Base-by-base conservation (phyloP, 768 basidiomycete species). In the Tylopilus sp. region DNA sequence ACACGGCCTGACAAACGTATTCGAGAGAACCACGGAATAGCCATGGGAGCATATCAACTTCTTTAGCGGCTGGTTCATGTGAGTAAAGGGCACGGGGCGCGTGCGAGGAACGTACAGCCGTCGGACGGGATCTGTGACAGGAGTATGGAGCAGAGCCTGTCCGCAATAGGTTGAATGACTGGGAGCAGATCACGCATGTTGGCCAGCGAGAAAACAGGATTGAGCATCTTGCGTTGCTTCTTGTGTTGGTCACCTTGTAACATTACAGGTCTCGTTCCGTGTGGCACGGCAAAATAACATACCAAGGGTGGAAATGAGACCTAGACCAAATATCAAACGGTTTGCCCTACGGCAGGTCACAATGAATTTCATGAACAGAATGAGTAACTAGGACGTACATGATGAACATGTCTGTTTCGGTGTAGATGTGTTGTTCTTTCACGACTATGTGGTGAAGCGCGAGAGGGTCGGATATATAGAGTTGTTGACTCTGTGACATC, bases 291-390 rank as follows among this genome's bases (percentile, higher is more conserved):
- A 33, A 45, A 38, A 38, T 2, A n/a, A 53, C 64, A 25, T 48
- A 72, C 72, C 73, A 4, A 72, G 64, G 24, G 75, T 75, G 0
- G 70, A 68, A 19, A 72, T 63, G 4, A 76, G 65, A 30, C 74
- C 71, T 14, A 63, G 57, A 17, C 75, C 75, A 30, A 76, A 76
- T 42, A 72, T 68, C 12, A 72, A 33, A 40, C 57, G 51, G 50
- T 69, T 68, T 24, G 54, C 64, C 51, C 67, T 68, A 47, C 26
- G 5, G 2, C 6, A 12, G 22, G 44, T 53, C 33, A 42, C 17
- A 11, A 30, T 13, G 13, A 10, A n/a, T n/a, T 5, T 5, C 11
- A 34, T 17, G 17, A 24, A 17, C 1, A 31, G 16, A 7, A 29
- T 8, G 8, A n/a, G 37, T 12, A 11, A 37, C 12, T 10, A 6